Base-by-base conservation (phyloP, 129 eudicot genomes). In the Flaveria bidentis region DNA sequence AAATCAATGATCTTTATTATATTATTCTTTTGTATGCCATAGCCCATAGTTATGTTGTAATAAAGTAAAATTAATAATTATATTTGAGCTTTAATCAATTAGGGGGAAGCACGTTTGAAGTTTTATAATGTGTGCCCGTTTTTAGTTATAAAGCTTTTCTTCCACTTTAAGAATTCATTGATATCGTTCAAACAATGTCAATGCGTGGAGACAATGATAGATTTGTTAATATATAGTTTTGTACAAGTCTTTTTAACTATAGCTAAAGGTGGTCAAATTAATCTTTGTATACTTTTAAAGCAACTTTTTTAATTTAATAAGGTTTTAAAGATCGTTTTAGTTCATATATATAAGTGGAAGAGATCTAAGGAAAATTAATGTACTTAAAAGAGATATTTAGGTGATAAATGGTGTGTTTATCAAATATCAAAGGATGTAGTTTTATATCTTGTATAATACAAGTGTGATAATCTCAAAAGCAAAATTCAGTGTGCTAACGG, bases 41-140 rank as follows among this genome's bases (percentile, higher is more conserved):
- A 52, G 45, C 14, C 8, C 73, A 76, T 84, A 16, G 78, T 51
- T 23, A 52, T 51, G 64, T 67, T 50, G 42, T 69, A 50, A 75
- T 81, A 73, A 86, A 85, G 86, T 65, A 61, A 60, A 77, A 55
- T 26, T 58, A 81, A 76, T 74, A 62, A 73, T 83, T 69, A 55
- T 56, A 45, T n/a, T 62, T 74, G 73, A 67, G 77, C 89, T 84
- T 87, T 81, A 87, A 84, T 84, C 81, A 82, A 79, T 84, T 66
- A 84, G 72, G 77, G 78, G 76, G 84, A 68, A 65, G 84, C 88
- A 87, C 88, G 91, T 86, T 84, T 78, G 83, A 75, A 60, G 51
- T 66, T 81, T 81, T 67, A 80, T 81, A 81, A 53, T 15, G 25
- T 78, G 76, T 70, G 71, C 76, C 67, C 51, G 16, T 41, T 49